Evolutionary conservation across 2,329 filamentous ascomycete genomes (phyloP), one percentile per base, ranked within the genome.

Genomic region (Penicillium sp.): DNA sequence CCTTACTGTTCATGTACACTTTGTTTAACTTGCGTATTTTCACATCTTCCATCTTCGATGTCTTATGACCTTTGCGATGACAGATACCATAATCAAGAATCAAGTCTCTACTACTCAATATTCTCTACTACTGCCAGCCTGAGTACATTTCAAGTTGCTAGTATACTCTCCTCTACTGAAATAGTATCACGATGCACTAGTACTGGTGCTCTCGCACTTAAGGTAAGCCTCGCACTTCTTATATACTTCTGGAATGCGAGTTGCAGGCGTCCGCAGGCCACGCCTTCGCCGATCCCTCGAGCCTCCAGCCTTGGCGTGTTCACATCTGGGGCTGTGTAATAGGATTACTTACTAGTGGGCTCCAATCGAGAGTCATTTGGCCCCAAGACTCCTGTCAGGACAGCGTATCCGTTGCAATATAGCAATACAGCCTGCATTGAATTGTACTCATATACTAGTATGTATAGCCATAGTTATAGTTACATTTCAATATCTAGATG

Each of bases 221-320:
- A 26, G 9, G 21, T 8, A 28, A 44, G 26, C 3, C 10, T 42
- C 21, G 37, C 37, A 42, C 37, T 42, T n/a, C 11, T 42, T 42
- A n/a, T 42, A 42, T 23, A 42, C 37, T 42, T 42, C 37, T 42
- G 37, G 37, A 42, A 42, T 42, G 14, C 19, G 21, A 11, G 7
- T 2, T 33, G 6, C 31, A 33, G 31, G 6, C 6, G 18, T 33
- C 13, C 16, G 11, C 33, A 16, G 16, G 16, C 31, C 23, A 21
- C 39, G 34, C 31, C 33, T 6, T 39, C 24, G 46, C 46, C 36
- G 28, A 51, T 43, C 44, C 43, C 48, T 24, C 48, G 39, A 29
- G 59, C 58, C 58, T 62, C 55, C 53, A 61, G 57, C 43, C 60
- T 67, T 63, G 61, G 61, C 61, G 42, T 61, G 59, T 59, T 61